Base-by-base conservation (phyloP, 768 basidiomycete species). In the Phlebiopsis gigantea region DNA sequence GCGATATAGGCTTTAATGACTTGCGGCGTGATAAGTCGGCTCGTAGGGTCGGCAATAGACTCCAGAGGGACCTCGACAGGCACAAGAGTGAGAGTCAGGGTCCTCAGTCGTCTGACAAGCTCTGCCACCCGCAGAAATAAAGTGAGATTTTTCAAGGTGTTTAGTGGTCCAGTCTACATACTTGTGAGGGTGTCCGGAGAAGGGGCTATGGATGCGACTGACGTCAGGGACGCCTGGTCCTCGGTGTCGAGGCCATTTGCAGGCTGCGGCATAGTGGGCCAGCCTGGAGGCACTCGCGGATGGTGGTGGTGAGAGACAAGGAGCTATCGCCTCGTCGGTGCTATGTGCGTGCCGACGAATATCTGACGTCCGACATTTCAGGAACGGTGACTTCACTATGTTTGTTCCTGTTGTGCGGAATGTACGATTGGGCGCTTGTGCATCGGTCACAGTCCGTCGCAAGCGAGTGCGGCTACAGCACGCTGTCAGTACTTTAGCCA, bases 1-100 rank as follows among this genome's bases (percentile, higher is more conserved):
- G 80, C 81, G 25, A 76, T 79, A 65, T 87, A 98, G 1, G 93
- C 83, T 41, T 76, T 74, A 57, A 98, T 80, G 45, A 96, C 90
- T 50, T 77, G 75, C 0, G 87, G 87, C 0, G 92, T 94, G 44
- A 96, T 90, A 50, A 94, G 77, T 57, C 90, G 81, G 69, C 87
- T 90, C 0, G 89, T 93, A 0, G 93, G 82, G 30, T 87, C 85
- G 64, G 77, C 82, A 53, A 97, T 81, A 22, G 70, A 77, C 30
- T 75, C 73, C 2, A 79, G 72, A 34, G 88, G 80, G 15, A 95
- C 91, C 71, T 95, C 84, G 8, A 93, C 77, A 8, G 93, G 94
- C 2, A 97, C 77, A 4, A 97, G 76, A 45, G 73, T 78, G 55
- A 88, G 69, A 2, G 88, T 90, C 63, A 97, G 75, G 2, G 87